Evolutionary conservation across 176 grass and related monocot species (phyloP).

Genomic region (Bonia amplexicaulis): DNA sequence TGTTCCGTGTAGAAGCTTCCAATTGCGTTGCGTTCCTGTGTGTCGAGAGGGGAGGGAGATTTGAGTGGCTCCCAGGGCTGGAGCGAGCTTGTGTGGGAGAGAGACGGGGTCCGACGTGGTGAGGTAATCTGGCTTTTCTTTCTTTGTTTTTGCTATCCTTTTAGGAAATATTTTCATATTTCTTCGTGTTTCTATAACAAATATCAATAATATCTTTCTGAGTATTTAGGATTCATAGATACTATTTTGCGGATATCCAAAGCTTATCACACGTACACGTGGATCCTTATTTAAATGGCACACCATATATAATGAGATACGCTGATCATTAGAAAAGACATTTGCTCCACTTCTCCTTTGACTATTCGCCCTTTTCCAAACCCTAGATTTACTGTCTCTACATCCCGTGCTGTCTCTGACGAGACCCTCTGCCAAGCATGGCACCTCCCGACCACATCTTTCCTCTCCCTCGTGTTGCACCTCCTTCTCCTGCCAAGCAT

Average conservation of each 20-base stretch:
- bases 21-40: slow-evolving; percentile 6
- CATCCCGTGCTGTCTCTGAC: rapidly evolving
- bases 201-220: neutral
- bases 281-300: rapidly evolving
- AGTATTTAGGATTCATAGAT: neutral
- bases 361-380: neutral
- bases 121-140: neutral
- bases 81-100: slow-evolving; percentile 25
- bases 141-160: neutral
- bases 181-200: neutral
- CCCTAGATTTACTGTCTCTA: neutral
- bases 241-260: rapidly evolving
- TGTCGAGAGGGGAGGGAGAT: slow-evolving; percentile 11
- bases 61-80: slow-evolving; percentile 56
- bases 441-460: neutral
- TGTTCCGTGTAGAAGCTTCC: slow-evolving; percentile 41
- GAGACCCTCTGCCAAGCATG: neutral
- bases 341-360: neutral
- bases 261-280: neutral
- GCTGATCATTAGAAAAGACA: rapidly evolving
- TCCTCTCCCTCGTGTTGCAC: neutral
- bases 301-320: neutral
- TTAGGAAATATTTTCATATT: neutral
- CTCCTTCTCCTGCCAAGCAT: neutral
- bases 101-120: slow-evolving; percentile 5